Base-by-base conservation (phyloP, 2,329 filamentous ascomycete genomes). In the Sphaerulina musiva region DNA sequence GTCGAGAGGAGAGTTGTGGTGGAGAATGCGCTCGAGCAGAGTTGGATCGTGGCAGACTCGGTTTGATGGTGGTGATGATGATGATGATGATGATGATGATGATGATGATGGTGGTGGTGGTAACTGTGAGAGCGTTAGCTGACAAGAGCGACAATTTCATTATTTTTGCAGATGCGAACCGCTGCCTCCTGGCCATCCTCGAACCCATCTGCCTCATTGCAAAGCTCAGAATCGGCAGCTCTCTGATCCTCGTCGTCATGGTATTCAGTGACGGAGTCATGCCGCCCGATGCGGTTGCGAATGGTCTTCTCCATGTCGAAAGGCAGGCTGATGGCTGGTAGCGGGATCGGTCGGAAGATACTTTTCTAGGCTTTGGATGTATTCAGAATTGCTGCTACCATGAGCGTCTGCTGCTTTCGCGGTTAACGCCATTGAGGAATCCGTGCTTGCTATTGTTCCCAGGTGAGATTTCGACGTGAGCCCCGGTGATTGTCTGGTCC, bases 211-310 rank as follows among this genome's bases (percentile, higher is more conserved):
- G 17, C 47, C 26, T 49, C 38, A 23, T 41, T 41, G 29, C 34
- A 9, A 38, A 38, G 34, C 10, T 11, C 12, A 10, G 34, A 3
- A 38, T 38, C 34, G 10, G 11, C 8, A 47, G 34, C 10, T 38
- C 34, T 11, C 34, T 4, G 34, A 38, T 23, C 8, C 8, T 38
- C 31, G 5, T 47, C 45, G 4, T 38, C n/a, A 17, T 49, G 26
- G 38, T 41, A 29, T 6, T 41, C 39, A 9, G 47, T 49, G 23
- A 49, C 9, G n/a, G 47, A 49, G 40, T 43, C 47, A 42, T 42
- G 47, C 7, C 47, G 47, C 9, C 20, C 34, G 9, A 42, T 36
- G 29, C n/a, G 11, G n/a, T 42, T 14, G 11, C 45, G 34, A 14
- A 47, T 47, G 17, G 23, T 29, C 10, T 36, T 12, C 10, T 47